Evolutionary conservation across 2,329 filamentous ascomycete genomes (phyloP).

Genomic region (Pseudogymnoascus sp.): DNA sequence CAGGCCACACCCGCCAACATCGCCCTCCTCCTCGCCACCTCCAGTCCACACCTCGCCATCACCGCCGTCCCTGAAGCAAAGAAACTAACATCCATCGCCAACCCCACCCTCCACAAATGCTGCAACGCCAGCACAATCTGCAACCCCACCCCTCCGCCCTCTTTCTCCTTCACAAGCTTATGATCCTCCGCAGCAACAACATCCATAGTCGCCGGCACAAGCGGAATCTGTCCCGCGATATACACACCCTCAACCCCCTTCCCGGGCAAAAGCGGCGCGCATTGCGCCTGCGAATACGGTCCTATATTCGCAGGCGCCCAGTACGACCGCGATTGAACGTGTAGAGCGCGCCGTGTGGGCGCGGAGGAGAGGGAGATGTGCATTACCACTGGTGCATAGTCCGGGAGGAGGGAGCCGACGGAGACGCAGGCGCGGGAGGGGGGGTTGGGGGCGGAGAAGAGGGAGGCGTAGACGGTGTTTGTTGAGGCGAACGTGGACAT

Average conservation of each 20-base stretch:
- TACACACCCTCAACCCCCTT: slow-evolving; percentile 36
- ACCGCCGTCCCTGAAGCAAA: slow-evolving; percentile 56
- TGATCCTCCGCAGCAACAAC: slow-evolving; percentile 33
- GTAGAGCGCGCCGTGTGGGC: slow-evolving; percentile 50
- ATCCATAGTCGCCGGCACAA: slow-evolving; percentile 71
- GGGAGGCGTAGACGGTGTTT: slow-evolving; percentile 53
- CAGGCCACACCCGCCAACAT: slow-evolving; percentile 39
- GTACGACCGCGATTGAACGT: slow-evolving; percentile 89
- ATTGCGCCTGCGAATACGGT: slow-evolving; percentile 85
- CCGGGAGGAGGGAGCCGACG: slow-evolving; percentile 58
- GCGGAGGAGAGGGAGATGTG: slow-evolving; percentile 33
- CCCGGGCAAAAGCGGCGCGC: slow-evolving; percentile 33
- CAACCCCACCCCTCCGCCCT: slow-evolving; percentile 30
- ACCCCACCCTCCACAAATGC: slow-evolving; percentile 78
- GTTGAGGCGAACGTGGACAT: not conserved
- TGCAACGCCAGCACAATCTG: slow-evolving; percentile 71
- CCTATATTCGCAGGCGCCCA: slow-evolving; percentile 98
- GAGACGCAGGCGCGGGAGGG: slow-evolving; percentile 79
- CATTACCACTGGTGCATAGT: slow-evolving; percentile 51
- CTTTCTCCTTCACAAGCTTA: not conserved
- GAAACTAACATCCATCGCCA: slow-evolving; percentile 54
- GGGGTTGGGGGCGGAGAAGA: slow-evolving; percentile 72
- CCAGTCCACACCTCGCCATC: not conserved
- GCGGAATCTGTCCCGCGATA: slow-evolving; percentile 84
- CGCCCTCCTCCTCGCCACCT: slow-evolving; percentile 26